These are phyloP conservation scores for Nakazawaea siamensis DNA, from an alignment of 805 yeast species.

Conservation along the genomic window DNA sequence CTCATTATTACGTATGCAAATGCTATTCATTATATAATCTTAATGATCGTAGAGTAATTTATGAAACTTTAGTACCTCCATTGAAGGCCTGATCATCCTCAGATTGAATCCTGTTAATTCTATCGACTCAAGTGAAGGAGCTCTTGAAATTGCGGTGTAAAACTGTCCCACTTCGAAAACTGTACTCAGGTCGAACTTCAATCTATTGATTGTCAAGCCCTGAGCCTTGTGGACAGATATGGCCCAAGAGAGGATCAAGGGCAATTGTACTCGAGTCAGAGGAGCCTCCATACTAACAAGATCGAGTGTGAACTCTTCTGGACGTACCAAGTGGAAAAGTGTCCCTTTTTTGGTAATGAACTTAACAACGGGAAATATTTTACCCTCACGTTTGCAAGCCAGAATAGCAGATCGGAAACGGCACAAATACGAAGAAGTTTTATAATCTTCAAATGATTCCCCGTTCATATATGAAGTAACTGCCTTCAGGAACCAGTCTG, in stretches of 20 bases:
- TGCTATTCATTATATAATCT: too few species aligned
- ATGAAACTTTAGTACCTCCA: too few species aligned
- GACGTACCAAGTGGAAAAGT: constrained; percentile 20
- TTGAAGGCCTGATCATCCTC: neutral
- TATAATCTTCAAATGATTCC: neutral
- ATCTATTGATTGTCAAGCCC: constrained; percentile 70
- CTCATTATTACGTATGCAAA: too few species aligned
- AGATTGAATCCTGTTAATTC: constrained; percentile 51
- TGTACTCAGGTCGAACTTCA: constrained; percentile 56
- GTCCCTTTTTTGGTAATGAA: constrained; percentile 30
- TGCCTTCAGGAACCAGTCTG: neutral
- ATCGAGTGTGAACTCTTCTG: constrained; percentile 27
- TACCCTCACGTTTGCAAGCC: constrained; percentile 14
- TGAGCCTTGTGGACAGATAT: constrained; percentile 79
- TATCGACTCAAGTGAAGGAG: constrained; percentile 53
- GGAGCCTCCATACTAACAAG: constrained; percentile 15
- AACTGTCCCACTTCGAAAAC: constrained; percentile 74
- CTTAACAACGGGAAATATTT: constrained; percentile 35
- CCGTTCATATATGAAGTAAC: neutral
- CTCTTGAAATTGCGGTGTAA: constrained; percentile 61
- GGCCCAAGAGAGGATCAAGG: constrained; percentile 74
- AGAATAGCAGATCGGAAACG: constrained; percentile 9
- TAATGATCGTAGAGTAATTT: too few species aligned
- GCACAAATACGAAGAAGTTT: neutral
- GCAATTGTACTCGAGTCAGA: constrained; percentile 48